These are phyloP conservation scores for Sideroxylon spinosum DNA, from an alignment of 179 eudicot species.

Conservation along the genomic window DNA sequence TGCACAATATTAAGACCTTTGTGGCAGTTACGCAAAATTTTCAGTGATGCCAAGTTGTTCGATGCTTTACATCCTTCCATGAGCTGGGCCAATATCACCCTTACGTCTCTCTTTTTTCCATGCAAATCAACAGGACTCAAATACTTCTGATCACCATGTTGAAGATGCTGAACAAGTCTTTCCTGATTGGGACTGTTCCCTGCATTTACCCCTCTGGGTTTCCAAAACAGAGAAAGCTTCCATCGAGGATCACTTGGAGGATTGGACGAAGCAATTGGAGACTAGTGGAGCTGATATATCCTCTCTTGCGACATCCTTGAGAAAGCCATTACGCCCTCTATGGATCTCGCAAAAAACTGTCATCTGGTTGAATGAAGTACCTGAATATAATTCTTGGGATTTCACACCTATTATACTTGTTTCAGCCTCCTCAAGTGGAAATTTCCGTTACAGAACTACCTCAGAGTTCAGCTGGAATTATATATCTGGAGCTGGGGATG, in stretches of 20 bases:
- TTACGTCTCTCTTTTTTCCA: neutral
- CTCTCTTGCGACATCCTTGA: constrained; percentile 52
- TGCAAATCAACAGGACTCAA: constrained; percentile 33
- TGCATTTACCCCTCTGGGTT: constrained; percentile 92
- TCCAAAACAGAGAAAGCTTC: constrained; percentile 62
- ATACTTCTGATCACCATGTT: constrained; percentile 14
- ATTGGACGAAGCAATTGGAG: constrained; percentile 59
- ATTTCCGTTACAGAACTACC: constrained; percentile 51
- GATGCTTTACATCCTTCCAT: neutral
- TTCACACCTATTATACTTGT: constrained; percentile 89
- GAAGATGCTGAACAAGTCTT: constrained; percentile 20
- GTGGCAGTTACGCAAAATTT: neutral
- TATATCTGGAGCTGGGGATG: constrained; percentile 97
- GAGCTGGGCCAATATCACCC: neutral
- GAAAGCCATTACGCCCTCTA: constrained; percentile 81
- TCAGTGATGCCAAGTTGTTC: neutral
- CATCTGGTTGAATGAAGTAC: constrained; percentile 96
- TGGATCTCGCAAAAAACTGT: constrained; percentile 90
- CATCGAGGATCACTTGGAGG: constrained; percentile 65
- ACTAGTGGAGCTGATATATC: constrained; percentile 85
- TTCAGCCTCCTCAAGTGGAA: constrained; percentile 55
- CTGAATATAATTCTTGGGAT: constrained; percentile 85
- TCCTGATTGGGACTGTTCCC: constrained; percentile 70
- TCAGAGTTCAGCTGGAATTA: constrained; percentile 92
- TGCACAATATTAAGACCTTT: neutral